Conservation (phyloP, 371 early-diverging fungal species). For the Chytridiales sp. region DNA sequence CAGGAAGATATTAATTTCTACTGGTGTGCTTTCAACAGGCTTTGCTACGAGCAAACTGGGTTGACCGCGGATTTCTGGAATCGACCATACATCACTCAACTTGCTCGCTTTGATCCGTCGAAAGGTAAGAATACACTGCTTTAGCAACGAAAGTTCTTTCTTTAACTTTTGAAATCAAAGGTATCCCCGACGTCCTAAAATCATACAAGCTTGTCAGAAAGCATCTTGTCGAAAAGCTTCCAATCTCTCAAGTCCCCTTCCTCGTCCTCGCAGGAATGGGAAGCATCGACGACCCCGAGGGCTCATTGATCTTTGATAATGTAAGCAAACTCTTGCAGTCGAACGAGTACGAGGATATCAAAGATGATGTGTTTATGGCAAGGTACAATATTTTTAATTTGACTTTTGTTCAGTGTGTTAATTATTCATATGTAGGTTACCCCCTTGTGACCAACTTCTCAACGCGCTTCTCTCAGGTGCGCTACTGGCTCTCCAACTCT, state of each 20-base stretch:
- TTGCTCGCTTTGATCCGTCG: conserved; percentile 89
- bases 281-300: conserved; percentile 87
- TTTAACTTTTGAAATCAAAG: conserved; percentile 27
- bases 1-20: conserved; percentile 61
- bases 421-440: conserved; percentile 37
- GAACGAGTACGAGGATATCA: conserved; percentile 50
- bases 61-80: conserved; percentile 57
- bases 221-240: conserved; percentile 45
- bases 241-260: conserved; percentile 59
- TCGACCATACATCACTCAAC: conserved; percentile 79
- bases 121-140: conserved; percentile 59
- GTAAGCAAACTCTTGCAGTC: conserved; percentile 47
- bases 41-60: conserved; percentile 70
- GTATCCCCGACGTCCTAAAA: conserved; percentile 76
- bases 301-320: conserved; percentile 67
- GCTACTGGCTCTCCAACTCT: conserved; percentile 73
- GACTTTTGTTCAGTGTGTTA: neutral
- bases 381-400: conserved; percentile 13
- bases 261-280: conserved; percentile 83
- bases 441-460: conserved; percentile 79
- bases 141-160: conserved; percentile 1
- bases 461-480: conserved; percentile 71
- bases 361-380: conserved; percentile 55
- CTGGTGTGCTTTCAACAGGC: conserved; percentile 72
- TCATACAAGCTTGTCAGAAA: conserved; percentile 66